Evolutionary conservation across 2,329 filamentous ascomycete species (phyloP).

Genomic region (Fusarium sp.): DNA sequence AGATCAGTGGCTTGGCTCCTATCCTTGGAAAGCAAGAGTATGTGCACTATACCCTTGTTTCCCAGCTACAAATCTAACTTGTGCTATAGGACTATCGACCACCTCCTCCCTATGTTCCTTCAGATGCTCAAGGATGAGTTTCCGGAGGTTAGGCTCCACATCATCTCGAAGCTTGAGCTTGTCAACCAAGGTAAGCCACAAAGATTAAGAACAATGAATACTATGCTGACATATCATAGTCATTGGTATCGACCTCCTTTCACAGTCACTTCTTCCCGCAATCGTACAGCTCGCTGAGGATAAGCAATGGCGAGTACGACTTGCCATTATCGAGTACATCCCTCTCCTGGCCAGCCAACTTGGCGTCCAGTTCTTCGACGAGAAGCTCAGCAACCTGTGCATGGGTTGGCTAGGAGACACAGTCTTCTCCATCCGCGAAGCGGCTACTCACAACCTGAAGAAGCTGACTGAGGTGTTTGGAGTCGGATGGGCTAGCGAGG

Average conservation of each 20-base stretch:
- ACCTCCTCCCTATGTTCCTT: slow-evolving; percentile 97
- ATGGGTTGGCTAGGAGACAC: slow-evolving; percentile 99
- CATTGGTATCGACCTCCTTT: slow-evolving; percentile 97
- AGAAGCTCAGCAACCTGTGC: slow-evolving; percentile 94
- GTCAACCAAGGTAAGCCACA: slow-evolving; percentile 87
- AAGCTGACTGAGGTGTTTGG: slow-evolving; percentile 99
- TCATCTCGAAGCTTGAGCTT: slow-evolving; percentile 99
- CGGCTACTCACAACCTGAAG: slow-evolving; percentile 96
- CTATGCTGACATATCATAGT: slow-evolving; percentile 68
- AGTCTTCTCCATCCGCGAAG: slow-evolving; percentile 98
- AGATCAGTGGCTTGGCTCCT: slow-evolving; percentile 96
- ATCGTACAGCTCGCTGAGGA: slow-evolving; percentile 98
- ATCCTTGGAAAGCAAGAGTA: slow-evolving; percentile 99
- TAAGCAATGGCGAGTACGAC: slow-evolving; percentile 98
- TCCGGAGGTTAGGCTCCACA: slow-evolving; percentile 96
- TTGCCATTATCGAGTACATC: slow-evolving; percentile 99
- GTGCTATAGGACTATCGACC: slow-evolving; percentile 85
- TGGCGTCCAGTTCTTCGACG: slow-evolving; percentile 97
- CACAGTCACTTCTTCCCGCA: slow-evolving; percentile 94
- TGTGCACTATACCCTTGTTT: slow-evolving; percentile 53
- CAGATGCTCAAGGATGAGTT: slow-evolving; percentile 99
- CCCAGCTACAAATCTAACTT: slow-evolving; percentile 3
- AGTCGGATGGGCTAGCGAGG: slow-evolving; percentile 96
- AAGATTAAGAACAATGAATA: neutral
- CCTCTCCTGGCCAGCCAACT: slow-evolving; percentile 95